Conservation (phyloP, 2,329 filamentous ascomycete species). For the Aspergillus sp. region DNA sequence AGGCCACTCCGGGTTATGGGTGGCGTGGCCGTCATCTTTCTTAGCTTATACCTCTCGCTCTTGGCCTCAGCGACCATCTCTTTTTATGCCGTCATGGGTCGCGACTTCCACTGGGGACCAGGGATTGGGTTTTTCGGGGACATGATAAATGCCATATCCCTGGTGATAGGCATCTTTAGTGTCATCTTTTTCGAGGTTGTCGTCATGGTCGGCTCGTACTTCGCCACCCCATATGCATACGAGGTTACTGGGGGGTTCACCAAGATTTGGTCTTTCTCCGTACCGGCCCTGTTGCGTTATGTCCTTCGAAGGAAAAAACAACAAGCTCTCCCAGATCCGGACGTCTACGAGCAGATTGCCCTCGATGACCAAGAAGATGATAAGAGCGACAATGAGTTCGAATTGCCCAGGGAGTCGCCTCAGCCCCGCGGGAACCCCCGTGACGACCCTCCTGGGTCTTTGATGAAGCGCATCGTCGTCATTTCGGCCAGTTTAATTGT, state of each 20-base stretch:
- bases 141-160: slow-evolving; percentile 15
- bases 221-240: slow-evolving; percentile 12
- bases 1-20: slow-evolving; percentile 8
- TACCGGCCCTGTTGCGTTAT: background rate
- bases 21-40: slow-evolving; percentile 4
- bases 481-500: slow-evolving; percentile 17
- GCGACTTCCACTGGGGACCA: slow-evolving; percentile 19
- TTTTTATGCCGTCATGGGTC: slow-evolving; percentile 12
- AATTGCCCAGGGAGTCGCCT: slow-evolving; percentile 10
- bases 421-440: background rate
- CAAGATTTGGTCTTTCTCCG: slow-evolving; percentile 1
- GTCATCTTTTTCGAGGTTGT: slow-evolving; percentile 10
- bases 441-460: slow-evolving; percentile 3
- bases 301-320: background rate
- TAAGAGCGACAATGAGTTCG: slow-evolving; percentile 17
- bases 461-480: slow-evolving; percentile 11
- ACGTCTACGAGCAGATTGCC: slow-evolving; percentile 19
- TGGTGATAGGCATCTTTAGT: slow-evolving; percentile 13
- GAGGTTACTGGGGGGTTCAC: slow-evolving; percentile 6
- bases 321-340: slow-evolving; percentile 12
- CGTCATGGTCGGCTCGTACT: slow-evolving; percentile 10
- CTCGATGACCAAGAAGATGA: slow-evolving; percentile 17
- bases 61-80: slow-evolving; percentile 16
- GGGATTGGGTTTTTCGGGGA: slow-evolving; percentile 16
- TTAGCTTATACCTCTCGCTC: slow-evolving; percentile 10